These are phyloP conservation scores for Lactifluus volemus DNA, from an alignment of 768 basidiomycete species.

Conservation along the genomic window DNA sequence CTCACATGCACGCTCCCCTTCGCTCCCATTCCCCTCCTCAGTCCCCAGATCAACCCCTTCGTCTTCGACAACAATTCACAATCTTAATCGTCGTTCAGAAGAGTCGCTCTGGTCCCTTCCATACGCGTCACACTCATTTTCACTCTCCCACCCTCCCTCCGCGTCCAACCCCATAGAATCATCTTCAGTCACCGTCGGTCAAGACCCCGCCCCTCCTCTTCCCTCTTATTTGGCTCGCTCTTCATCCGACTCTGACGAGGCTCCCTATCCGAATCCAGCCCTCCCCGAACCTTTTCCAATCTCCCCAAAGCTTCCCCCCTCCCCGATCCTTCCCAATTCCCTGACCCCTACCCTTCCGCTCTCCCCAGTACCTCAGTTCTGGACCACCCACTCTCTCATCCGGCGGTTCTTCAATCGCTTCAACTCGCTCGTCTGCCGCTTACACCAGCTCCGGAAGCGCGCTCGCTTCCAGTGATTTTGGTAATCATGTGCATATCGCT, in stretches of 20 bases:
- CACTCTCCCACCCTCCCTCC: slow-evolving; percentile 16
- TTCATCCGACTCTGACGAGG: slow-evolving; percentile 34
- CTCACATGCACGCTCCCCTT: slow-evolving; percentile 21
- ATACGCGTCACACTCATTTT: slow-evolving; percentile 17
- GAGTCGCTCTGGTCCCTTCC: slow-evolving; percentile 25
- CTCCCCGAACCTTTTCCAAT: slow-evolving; percentile 30
- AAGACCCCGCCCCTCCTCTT: slow-evolving; percentile 23
- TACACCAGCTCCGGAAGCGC: slow-evolving; percentile 67
- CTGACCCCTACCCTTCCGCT: slow-evolving; percentile 60
- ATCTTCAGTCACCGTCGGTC: slow-evolving; percentile 22
- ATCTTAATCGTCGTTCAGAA: slow-evolving; percentile 19
- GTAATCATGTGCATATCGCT: slow-evolving; percentile 52
- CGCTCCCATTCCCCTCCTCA: slow-evolving; percentile 21
- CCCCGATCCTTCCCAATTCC: slow-evolving; percentile 59
- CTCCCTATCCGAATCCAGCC: slow-evolving; percentile 28
- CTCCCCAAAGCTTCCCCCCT: slow-evolving; percentile 39
- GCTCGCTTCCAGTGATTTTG: slow-evolving; percentile 49
- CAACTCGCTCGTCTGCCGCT: slow-evolving; percentile 69
- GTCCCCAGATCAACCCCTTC: slow-evolving; percentile 9
- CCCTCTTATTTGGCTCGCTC: slow-evolving; percentile 33
- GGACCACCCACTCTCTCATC: slow-evolving; percentile 56
- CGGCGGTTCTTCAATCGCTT: slow-evolving; percentile 58
- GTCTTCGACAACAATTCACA: not conserved
- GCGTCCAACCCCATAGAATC: slow-evolving; percentile 22
- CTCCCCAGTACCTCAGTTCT: slow-evolving; percentile 37